Conservation (phyloP, 768 basidiomycete genomes). For the Auricularia cornea region DNA sequence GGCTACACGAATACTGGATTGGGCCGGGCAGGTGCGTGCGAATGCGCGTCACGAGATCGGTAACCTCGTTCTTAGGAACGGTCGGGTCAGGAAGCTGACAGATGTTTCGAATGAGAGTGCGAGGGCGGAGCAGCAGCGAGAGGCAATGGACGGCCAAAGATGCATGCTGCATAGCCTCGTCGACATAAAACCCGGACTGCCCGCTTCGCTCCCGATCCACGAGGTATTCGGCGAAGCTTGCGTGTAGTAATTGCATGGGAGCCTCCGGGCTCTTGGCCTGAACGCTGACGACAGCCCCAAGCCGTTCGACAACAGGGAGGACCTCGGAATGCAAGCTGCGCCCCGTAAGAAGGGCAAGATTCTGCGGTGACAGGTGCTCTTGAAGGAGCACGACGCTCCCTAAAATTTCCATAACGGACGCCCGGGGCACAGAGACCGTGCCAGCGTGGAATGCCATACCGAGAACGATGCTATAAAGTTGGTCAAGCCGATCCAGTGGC, state of each 20-base stretch:
- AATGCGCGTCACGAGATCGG: too few species aligned
- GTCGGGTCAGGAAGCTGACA: too few species aligned
- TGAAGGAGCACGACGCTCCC: background rate
- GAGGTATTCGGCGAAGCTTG: background rate
- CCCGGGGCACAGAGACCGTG: too few species aligned
- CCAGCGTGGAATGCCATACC: background rate
- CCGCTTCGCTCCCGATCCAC: background rate
- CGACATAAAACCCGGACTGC: background rate
- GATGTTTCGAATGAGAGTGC: too few species aligned
- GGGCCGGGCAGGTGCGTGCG: too few species aligned
- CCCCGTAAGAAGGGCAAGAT: background rate
- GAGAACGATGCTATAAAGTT: background rate
- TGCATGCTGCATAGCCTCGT: background rate
- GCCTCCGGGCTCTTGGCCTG: background rate
- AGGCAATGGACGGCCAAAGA: too few species aligned
- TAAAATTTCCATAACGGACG: background rate
- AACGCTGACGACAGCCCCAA: background rate
- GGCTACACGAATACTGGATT: too few species aligned
- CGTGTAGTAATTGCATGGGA: background rate
- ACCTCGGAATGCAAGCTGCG: background rate
- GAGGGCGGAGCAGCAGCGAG: too few species aligned
- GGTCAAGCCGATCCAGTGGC: background rate
- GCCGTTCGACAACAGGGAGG: background rate
- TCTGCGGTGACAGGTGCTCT: background rate
- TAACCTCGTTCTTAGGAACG: too few species aligned